Evolutionary conservation across 768 basidiomycete genomes (phyloP).

Genomic region (Serendipita vermifera): DNA sequence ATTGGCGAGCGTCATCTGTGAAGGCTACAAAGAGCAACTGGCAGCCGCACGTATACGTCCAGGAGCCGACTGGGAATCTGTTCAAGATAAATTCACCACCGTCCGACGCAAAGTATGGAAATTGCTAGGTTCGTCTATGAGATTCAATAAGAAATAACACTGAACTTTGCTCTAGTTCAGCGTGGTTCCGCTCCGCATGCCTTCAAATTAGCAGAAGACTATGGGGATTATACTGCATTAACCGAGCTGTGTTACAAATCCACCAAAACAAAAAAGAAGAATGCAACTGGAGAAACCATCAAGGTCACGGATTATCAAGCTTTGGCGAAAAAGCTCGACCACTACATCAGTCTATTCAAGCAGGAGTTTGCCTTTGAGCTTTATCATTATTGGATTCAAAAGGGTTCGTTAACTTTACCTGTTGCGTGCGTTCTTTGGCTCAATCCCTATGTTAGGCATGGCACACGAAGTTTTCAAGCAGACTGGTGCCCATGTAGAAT

Average conservation of each 20-base stretch:
- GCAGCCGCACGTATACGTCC: not conserved
- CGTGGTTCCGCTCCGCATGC: constrained; percentile 31
- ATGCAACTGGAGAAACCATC: constrained; percentile 31
- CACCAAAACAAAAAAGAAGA: not conserved
- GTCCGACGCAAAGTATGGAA: constrained; percentile 68
- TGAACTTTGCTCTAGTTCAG: not conserved
- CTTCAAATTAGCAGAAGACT: constrained; percentile 72
- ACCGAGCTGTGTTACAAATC: constrained; percentile 63
- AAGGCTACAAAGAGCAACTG: constrained; percentile 42
- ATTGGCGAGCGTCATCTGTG: constrained; percentile 49
- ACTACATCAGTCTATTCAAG: constrained; percentile 64
- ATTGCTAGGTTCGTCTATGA: constrained; percentile 51
- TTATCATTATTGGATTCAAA: constrained; percentile 87
- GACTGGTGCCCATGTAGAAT: constrained; percentile 43
- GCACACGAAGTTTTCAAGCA: constrained; percentile 70
- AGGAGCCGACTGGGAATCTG: constrained; percentile 42
- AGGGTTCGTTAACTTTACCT: constrained; percentile 37
- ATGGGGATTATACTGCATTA: constrained; percentile 75
- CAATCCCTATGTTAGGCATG: constrained; percentile 40
- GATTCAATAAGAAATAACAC: not conserved
- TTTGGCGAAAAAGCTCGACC: constrained; percentile 44
- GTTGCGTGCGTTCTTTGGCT: not conserved
- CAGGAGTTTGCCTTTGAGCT: constrained; percentile 78
- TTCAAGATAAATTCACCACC: constrained; percentile 54
- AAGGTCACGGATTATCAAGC: constrained; percentile 56